Conservation (phyloP, 2,329 filamentous ascomycete species). For the Shiraia sp. region DNA sequence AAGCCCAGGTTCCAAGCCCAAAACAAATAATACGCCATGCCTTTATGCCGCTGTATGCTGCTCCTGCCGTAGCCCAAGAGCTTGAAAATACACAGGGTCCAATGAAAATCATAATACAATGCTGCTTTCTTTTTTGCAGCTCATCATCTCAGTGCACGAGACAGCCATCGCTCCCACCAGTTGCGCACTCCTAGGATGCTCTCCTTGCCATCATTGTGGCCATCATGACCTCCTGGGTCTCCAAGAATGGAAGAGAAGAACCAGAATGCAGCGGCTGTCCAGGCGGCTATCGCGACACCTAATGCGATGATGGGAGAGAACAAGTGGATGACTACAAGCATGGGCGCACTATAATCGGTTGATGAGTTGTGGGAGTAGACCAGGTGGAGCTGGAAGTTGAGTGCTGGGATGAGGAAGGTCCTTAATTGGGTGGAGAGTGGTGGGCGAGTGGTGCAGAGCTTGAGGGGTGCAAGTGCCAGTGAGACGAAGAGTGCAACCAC, state of each 20-base stretch:
- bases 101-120: constrained; percentile 6
- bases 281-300: constrained; percentile 59
- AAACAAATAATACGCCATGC: constrained; percentile 18
- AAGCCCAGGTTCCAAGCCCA: too few relatives aligned
- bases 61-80: constrained; percentile 8
- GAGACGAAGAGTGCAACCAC: constrained; percentile 52
- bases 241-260: constrained; percentile 63
- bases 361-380: constrained; percentile 49
- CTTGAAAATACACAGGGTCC: constrained; percentile 1
- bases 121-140: constrained; percentile 1
- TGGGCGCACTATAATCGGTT: constrained; percentile 45
- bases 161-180: constrained; percentile 65
- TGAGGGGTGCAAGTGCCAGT: constrained; percentile 56
- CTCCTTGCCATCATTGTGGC: constrained; percentile 63
- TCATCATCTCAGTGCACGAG: constrained; percentile 38
- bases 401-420: constrained; percentile 56
- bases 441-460: constrained; percentile 55
- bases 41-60: constrained; percentile 26
- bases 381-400: constrained; percentile 56
- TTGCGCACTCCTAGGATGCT: constrained; percentile 61
- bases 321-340: constrained; percentile 58
- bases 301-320: constrained; percentile 61
- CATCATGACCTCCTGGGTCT: constrained; percentile 63
- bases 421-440: constrained; percentile 56
- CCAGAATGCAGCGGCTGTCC: constrained; percentile 66